Conservation (phyloP, 768 basidiomycete species). For the Suillus brevipes region DNA sequence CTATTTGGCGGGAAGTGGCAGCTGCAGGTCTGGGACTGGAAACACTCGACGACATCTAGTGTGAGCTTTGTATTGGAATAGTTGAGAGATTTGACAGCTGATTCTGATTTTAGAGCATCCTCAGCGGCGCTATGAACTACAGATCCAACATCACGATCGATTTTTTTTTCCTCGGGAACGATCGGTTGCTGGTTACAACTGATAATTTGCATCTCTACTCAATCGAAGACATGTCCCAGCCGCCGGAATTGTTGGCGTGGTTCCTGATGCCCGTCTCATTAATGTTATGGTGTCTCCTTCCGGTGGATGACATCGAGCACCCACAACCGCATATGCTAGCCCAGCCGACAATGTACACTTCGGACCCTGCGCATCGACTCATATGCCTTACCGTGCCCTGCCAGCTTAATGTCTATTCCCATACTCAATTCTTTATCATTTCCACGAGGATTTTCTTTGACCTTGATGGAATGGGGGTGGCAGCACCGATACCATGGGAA, state of each 20-base stretch:
- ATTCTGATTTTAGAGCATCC: background rate
- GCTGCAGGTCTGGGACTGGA: background rate
- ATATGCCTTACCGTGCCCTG: background rate
- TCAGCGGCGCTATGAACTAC: background rate
- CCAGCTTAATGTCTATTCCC: background rate
- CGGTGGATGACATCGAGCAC: background rate
- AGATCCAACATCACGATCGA: background rate
- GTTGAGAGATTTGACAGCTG: background rate
- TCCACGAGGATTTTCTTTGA: background rate
- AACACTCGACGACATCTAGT: background rate
- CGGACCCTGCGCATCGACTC: background rate
- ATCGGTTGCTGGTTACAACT: background rate
- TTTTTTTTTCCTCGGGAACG: background rate
- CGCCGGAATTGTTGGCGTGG: background rate
- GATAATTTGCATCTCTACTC: background rate
- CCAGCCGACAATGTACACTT: background rate
- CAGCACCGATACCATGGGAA: background rate
- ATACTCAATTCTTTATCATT: background rate
- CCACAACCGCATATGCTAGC: background rate
- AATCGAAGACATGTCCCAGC: background rate
- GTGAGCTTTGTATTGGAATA: background rate
- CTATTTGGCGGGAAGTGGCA: background rate
- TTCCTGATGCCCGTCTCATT: background rate
- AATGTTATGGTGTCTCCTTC: background rate
- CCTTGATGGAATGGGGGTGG: background rate